Evolutionary conservation across 1,139 yeast genomes (phyloP).

Genomic region (Magnusiomyces tetraspermus): DNA sequence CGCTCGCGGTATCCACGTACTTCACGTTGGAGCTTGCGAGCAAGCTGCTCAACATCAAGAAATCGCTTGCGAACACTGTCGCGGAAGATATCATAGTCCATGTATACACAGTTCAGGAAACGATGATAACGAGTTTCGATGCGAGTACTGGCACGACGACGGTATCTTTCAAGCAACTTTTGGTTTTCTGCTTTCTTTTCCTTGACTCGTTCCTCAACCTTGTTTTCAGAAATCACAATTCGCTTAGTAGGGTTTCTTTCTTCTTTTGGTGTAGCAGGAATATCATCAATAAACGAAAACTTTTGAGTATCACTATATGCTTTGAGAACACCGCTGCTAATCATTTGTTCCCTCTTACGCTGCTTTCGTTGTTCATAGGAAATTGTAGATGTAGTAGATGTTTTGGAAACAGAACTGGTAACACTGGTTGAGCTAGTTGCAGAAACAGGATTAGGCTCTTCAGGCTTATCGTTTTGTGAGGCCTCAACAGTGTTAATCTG

Average conservation of each 20-base stretch:
- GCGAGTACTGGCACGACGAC: constrained; percentile 17
- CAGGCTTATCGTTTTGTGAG: not conserved
- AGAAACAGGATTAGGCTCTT: not conserved
- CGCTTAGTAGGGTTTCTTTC: not conserved
- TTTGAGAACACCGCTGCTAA: not conserved
- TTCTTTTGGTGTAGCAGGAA: not conserved
- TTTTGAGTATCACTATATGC: not conserved
- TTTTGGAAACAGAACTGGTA: not conserved
- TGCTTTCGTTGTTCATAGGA: not conserved
- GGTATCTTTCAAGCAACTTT: constrained; percentile 1
- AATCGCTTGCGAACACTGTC: constrained; percentile 68
- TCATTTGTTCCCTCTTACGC: constrained; percentile 1
- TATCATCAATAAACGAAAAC: not conserved
- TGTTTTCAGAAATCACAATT: not conserved
- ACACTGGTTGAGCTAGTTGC: not conserved
- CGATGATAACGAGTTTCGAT: constrained; percentile 17
- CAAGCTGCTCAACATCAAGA: constrained; percentile 83
- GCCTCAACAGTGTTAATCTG: not conserved
- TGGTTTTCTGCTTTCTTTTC: not conserved
- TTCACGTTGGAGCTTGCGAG: constrained; percentile 75
- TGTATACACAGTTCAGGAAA: constrained; percentile 30
- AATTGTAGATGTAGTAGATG: not conserved
- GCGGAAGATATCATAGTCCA: constrained; percentile 47
- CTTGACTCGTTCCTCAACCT: not conserved
- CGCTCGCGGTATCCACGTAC: constrained; percentile 43